Conservation (phyloP, 495 filamentous ascomycete species). For the Xylaria bambusicola region DNA sequence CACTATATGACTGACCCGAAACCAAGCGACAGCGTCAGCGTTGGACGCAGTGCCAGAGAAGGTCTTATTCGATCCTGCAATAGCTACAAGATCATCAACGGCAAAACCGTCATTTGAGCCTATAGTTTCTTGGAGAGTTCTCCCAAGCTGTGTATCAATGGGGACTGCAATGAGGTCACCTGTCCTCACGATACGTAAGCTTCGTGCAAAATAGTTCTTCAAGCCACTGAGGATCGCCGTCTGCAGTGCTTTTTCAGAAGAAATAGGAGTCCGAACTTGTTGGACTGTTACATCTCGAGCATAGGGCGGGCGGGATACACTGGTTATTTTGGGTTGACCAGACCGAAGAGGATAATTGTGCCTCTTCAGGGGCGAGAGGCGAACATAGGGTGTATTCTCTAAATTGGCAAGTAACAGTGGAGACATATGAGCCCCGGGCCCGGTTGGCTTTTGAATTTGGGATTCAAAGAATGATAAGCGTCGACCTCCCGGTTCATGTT, state of each 20-base stretch:
- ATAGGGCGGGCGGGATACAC: conserved; percentile 69
- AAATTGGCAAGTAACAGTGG: conserved; percentile 86
- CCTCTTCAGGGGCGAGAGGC: conserved; percentile 64
- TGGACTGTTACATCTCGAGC: conserved; percentile 91
- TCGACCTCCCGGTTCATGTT: conserved; percentile 44
- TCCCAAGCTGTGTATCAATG: conserved; percentile 78
- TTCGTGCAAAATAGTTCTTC: conserved; percentile 81
- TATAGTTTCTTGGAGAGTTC: conserved; percentile 67
- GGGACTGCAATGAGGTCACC: conserved; percentile 87
- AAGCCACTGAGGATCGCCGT: conserved; percentile 79
- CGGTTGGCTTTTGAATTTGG: conserved; percentile 49
- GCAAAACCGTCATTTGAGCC: conserved; percentile 59
- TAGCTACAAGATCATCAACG: conserved; percentile 63
- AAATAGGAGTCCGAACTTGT: conserved; percentile 84
- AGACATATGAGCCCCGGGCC: conserved; percentile 73
- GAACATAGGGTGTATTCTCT: conserved; percentile 70
- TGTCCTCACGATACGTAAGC: conserved; percentile 73
- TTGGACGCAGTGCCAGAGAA: conserved; percentile 29
- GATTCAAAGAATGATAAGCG: conserved; percentile 58
- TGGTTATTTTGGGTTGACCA: conserved; percentile 51
- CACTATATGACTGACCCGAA: conserved; percentile 74
- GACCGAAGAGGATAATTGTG: conserved; percentile 39
- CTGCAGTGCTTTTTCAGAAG: conserved; percentile 80
- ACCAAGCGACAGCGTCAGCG: conserved; percentile 79
- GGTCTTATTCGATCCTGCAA: conserved; percentile 37